phyloP scores from a whole-genome alignment of 768 basidiomycete species.

The Strobilomyces dryophilus region DNA sequence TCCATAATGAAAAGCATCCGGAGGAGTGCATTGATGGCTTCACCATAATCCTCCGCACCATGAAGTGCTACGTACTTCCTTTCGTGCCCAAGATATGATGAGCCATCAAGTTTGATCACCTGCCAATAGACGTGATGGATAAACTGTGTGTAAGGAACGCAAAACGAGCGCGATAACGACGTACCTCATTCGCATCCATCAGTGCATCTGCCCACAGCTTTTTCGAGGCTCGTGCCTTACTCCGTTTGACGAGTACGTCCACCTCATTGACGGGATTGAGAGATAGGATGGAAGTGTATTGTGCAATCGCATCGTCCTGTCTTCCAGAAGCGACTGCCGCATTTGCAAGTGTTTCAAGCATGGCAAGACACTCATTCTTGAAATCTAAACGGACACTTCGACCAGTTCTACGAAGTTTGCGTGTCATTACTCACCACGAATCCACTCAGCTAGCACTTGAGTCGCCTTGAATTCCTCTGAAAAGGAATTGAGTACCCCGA shows the following conservation, averaged over 20 bases:
- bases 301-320: neutral
- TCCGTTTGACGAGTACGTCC: neutral
- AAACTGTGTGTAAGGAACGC: too few relatives aligned
- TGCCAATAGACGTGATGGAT: neutral
- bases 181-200: too few relatives aligned
- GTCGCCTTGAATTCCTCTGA: neutral
- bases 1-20: too few relatives aligned
- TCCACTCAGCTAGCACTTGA: neutral
- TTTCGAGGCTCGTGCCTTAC: neutral
- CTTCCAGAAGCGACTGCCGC: neutral
- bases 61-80: neutral
- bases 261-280: too few relatives aligned
- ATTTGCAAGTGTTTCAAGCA: neutral
- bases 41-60: neutral
- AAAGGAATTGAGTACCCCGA: neutral
- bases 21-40: neutral
- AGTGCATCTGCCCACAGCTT: too few relatives aligned
- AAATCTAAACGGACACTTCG: neutral
- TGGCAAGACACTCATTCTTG: neutral
- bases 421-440: neutral
- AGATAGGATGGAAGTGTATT: too few relatives aligned
- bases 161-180: neutral
- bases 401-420: neutral
- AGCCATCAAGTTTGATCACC: neutral
- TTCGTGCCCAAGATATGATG: neutral